phyloP scores from a whole-genome alignment of 176 grass and related monocot species.

The Musa schizocarpa region DNA sequence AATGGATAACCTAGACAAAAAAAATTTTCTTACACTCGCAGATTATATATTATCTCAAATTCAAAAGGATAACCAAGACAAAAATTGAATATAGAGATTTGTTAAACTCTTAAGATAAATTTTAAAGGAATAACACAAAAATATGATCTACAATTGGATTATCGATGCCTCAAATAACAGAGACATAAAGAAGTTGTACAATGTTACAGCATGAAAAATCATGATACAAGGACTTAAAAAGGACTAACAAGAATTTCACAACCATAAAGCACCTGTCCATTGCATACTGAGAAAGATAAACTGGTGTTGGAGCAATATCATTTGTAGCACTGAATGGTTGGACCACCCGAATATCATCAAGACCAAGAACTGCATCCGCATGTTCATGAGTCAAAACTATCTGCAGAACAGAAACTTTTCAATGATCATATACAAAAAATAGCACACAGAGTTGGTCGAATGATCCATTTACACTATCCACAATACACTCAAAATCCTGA shows the following conservation, averaged over 20 bases:
- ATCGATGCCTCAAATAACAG: no score
- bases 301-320: slow-evolving; percentile 84
- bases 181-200: background rate
- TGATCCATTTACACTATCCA: no score
- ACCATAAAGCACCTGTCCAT: slow-evolving; percentile 62
- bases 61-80: no score
- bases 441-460: no score
- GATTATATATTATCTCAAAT: no score
- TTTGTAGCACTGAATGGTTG: slow-evolving; percentile 72
- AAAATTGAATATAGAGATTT: no score
- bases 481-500: no score
- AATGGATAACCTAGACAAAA: no score
- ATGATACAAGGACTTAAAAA: background rate
- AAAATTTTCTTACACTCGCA: no score
- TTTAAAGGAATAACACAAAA: no score
- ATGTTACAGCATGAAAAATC: background rate
- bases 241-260: background rate
- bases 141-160: no score
- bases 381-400: slow-evolving; percentile 97
- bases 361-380: slow-evolving; percentile 80
- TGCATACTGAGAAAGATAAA: slow-evolving; percentile 75
- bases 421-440: background rate
- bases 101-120: no score
- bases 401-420: slow-evolving; percentile 29
- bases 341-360: slow-evolving; percentile 84